These are phyloP conservation scores for Coprinellus micaceus DNA, from an alignment of 768 basidiomycete genomes.

Conservation along the genomic window DNA sequence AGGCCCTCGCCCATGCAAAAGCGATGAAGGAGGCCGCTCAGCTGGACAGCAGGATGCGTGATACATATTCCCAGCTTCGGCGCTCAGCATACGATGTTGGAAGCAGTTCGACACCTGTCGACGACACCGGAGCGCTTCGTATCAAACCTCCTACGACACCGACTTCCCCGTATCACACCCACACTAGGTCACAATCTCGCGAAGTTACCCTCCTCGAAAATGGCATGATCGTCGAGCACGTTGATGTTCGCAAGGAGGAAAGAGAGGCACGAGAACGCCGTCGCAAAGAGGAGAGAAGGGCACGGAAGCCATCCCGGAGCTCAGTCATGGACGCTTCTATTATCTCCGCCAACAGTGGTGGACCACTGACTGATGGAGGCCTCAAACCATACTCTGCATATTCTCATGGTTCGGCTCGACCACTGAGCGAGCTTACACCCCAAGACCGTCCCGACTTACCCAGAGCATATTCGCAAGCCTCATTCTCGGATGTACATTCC, in stretches of 20 bases:
- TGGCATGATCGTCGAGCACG: constrained; percentile 86
- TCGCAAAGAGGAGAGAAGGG: constrained; percentile 66
- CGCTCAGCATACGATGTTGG: constrained; percentile 74
- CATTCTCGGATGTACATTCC: constrained; percentile 78
- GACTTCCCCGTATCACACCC: constrained; percentile 31
- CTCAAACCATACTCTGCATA: constrained; percentile 61
- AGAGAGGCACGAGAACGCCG: constrained; percentile 68
- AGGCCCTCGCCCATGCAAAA: constrained; percentile 71
- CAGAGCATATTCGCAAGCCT: constrained; percentile 70
- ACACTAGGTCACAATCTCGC: constrained; percentile 53
- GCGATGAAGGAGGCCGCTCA: constrained; percentile 76
- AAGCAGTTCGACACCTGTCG: constrained; percentile 40
- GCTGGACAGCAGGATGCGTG: constrained; percentile 73
- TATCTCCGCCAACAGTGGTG: constrained; percentile 61
- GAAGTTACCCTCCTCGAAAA: constrained; percentile 83
- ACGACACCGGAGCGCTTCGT: constrained; percentile 64
- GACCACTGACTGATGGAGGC: constrained; percentile 44
- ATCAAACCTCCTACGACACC: constrained; percentile 60
- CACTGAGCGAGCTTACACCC: constrained; percentile 59
- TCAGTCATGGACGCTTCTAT: constrained; percentile 71
- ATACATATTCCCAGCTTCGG: constrained; percentile 75
- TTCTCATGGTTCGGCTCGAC: constrained; percentile 50
- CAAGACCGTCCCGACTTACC: constrained; percentile 60
- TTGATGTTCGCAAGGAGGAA: constrained; percentile 78
- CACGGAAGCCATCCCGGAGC: constrained; percentile 70